Evolutionary conservation across 768 basidiomycete species (phyloP), one percentile per base, ranked within the genome.

Genomic region (Lactarius trivialis): DNA sequence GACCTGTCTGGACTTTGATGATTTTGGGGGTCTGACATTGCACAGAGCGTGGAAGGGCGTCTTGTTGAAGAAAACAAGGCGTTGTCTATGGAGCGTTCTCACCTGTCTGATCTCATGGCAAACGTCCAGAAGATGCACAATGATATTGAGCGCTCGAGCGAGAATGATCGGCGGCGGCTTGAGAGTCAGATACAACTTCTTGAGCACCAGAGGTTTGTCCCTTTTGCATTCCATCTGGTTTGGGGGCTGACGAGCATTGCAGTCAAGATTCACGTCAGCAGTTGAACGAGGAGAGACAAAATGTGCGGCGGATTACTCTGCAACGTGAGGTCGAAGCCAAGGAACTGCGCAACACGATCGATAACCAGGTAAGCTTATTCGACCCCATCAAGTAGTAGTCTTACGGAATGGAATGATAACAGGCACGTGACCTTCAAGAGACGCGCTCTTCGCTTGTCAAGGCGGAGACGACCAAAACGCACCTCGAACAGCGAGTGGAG

Each of bases 121-220:
- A 95, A 91, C 70, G 85, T 96, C 26, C 92, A 94, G 74, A 88
- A 83, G 70, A 93, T 97, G 85, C 91, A 93, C 68, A 84, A 83
- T 59, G 95, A 97, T 68, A 78, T 91, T 7, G 93, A 95, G 70
- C 81, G 85, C 55, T 88, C 89, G 0, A 85, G 87, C 7, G 85
- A 88, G 70, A 95, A 91, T 61, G 91, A 95, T 67, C 82, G 91
- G 21, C 78, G 84, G 15, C 83, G 92, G 8, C 75, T 95, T 36
- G 93, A 97, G 73, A 85, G 78, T 59, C 87, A 93, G 68, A 74
- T 93, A 45, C 84, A 90, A 67, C 79, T 87, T 74, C 74, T 93
- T 58, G 90, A 94, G 70, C 76, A 77, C 43, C 93, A 96, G 70
- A 82, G 81, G 91, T 96, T 69, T 60, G 83, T 77, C 17, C 26